Evolutionary conservation across 164 flowering plant genomes (phyloP).

Genomic region (grape (Vitis vinifera)): ASM3070453v1 NC_081823.1:15956001-15956500

Average conservation of each 20-base stretch:
- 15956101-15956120: background rate
- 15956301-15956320: conserved; percentile 27
- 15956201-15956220: conserved; percentile 79
- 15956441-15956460: too few relatives aligned
- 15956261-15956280: conserved; percentile 39
- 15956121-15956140: conserved; percentile 19
- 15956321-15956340: conserved; percentile 39
- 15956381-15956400: too few relatives aligned
- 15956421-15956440: too few relatives aligned
- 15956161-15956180: conserved; percentile 59
- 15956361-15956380: conserved; percentile 28
- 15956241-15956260: conserved; percentile 38
- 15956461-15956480: too few relatives aligned
- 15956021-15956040: too few relatives aligned
- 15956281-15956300: conserved; percentile 54
- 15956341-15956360: conserved; percentile 45
- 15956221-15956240: conserved; percentile 59
- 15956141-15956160: conserved; percentile 49
- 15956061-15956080: too few relatives aligned
- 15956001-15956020: too few relatives aligned
- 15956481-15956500: too few relatives aligned
- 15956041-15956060: too few relatives aligned
- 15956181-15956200: conserved; percentile 63
- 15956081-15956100: too few relatives aligned
- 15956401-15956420: too few relatives aligned